Percentiles rank a stretch among this genome's conserved stretches.
phyloP scores from a whole-genome alignment of 2,329 filamentous ascomycete genomes.

The Periconia digitata region DNA sequence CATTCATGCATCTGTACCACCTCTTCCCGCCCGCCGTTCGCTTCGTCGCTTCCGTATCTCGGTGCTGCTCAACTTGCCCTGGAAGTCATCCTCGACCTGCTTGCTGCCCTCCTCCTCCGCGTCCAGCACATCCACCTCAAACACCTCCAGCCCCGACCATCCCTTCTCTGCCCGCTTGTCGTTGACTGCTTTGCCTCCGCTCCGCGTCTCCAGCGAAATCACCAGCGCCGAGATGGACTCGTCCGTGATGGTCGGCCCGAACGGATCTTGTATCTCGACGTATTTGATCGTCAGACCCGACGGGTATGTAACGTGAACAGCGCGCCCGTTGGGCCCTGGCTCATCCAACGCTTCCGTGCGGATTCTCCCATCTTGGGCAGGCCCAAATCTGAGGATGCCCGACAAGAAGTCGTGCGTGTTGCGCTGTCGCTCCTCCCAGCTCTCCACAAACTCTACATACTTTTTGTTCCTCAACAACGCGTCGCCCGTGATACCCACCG shows the following conservation, averaged over 20 bases:
- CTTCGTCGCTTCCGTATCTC: conserved; percentile 62
- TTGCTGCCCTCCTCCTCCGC: conserved; percentile 55
- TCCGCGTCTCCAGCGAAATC: conserved; percentile 83
- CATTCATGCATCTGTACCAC: background rate
- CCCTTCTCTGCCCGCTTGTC: conserved; percentile 74
- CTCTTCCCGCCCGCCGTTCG: conserved; percentile 22
- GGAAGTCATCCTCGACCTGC: conserved; percentile 61
- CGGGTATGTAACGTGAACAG: conserved; percentile 61
- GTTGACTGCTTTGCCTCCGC: conserved; percentile 84
- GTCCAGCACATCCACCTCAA: conserved; percentile 87
- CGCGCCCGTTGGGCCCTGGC: conserved; percentile 52
- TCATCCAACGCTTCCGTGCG: conserved; percentile 49
- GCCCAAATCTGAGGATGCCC: conserved; percentile 61
- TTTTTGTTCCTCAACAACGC: conserved; percentile 87
- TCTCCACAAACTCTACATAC: conserved; percentile 76
- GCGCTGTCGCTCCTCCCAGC: conserved; percentile 74
- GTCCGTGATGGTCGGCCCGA: conserved; percentile 86
- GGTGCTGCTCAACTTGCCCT: conserved; percentile 88
- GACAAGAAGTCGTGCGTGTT: conserved; percentile 71
- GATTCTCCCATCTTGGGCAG: conserved; percentile 47
- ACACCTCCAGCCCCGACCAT: conserved; percentile 75
- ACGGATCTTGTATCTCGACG: conserved; percentile 83
- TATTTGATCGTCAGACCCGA: conserved; percentile 71
- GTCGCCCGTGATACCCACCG: conserved; percentile 87
- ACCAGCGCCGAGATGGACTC: conserved; percentile 77